Base-by-base conservation (phyloP, 768 basidiomycete genomes). In the Symmetrospora coprosmae region DNA sequence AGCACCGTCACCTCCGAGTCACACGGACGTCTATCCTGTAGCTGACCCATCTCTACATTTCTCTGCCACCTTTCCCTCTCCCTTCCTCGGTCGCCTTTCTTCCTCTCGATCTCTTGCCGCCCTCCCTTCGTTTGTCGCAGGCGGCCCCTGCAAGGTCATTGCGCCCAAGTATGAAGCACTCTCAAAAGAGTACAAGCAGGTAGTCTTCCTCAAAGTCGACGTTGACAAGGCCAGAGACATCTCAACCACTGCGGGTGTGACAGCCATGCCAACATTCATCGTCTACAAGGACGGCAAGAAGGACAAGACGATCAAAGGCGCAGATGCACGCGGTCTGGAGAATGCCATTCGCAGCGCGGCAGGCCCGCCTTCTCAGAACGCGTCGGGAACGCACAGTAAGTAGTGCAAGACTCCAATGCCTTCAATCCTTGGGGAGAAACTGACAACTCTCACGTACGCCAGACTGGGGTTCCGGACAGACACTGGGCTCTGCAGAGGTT, bases 81-180 rank as follows among this genome's bases (percentile, higher is more conserved):
- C 9, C 8, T 9, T 21, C 8, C n/a, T 21, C 45, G 45, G 13
- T 21, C 11, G n/a, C n/a, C 40, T 16, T 37, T 13, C 11, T 16
- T 4, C 31, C 21, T 21, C 17, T 4, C 8, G 9, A 14, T 30
- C 17, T 4, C 25, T 58, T 28, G 7, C 8, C 17, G 14, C 13
- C 13, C 55, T 46, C 31, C 17, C 2, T 31, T 43, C 6, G 41
- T 2, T 87, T 86, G 87, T 88, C n/a, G n/a, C n/a, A n/a, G n/a
- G 86, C 77, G 82, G 84, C 1, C 87, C 87, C 34, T 89, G 86
- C 70, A 85, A 86, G 71, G 77, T 77, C 39, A 89, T 89, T 64
- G 86, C 86, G 2, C 87, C 87, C 1, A 73, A 76, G 0, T 88
- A 78, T 63, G 85, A 87, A 66, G 73, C 78, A 0, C 74, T 89